phyloP scores from a whole-genome alignment of 176 grass and related monocot genomes.

The Otatea glauca region DNA sequence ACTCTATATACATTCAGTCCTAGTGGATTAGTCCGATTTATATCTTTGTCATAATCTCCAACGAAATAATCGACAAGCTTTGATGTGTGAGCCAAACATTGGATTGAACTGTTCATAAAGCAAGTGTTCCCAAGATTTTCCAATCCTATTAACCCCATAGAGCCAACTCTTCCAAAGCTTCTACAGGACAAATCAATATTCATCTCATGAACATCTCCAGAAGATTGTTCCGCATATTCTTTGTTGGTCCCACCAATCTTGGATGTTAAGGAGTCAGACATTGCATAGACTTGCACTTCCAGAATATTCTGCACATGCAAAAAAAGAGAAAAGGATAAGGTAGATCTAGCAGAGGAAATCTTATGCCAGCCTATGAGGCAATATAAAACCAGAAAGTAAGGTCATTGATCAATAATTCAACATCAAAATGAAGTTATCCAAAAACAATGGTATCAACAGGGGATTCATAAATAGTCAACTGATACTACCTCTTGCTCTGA shows the following conservation, averaged over 20 bases:
- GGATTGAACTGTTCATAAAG: conserved; percentile 98
- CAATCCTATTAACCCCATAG: conserved; percentile 78
- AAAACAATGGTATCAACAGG: conserved; percentile 2
- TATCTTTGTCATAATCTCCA: conserved; percentile 82
- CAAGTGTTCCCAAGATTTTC: conserved; percentile 99
- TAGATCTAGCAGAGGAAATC: conserved; percentile 12
- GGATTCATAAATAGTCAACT: conserved; percentile 18
- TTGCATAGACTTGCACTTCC: conserved; percentile 88
- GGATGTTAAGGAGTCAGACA: conserved; percentile 66
- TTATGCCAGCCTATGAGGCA: neutral
- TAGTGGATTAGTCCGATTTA: conserved; percentile 82
- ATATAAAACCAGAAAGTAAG: conserved; percentile 28
- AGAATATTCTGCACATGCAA: conserved; percentile 71
- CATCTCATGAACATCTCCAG: conserved; percentile 52
- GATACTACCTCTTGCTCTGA: conserved; percentile 85
- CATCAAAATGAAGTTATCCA: conserved; percentile 13
- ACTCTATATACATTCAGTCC: conserved; percentile 82
- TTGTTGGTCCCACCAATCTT: conserved; percentile 57
- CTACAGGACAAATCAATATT: conserved; percentile 52
- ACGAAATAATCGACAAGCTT: conserved; percentile 92
- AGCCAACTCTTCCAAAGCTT: conserved; percentile 57
- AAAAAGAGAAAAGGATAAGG: conserved; percentile 36
- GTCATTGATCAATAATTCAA: conserved; percentile 1
- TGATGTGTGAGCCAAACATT: conserved; percentile 90
- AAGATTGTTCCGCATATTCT: conserved; percentile 44